Base-by-base conservation (phyloP, 2,329 filamentous ascomycete genomes). In the Exophiala alcalophila region DNA sequence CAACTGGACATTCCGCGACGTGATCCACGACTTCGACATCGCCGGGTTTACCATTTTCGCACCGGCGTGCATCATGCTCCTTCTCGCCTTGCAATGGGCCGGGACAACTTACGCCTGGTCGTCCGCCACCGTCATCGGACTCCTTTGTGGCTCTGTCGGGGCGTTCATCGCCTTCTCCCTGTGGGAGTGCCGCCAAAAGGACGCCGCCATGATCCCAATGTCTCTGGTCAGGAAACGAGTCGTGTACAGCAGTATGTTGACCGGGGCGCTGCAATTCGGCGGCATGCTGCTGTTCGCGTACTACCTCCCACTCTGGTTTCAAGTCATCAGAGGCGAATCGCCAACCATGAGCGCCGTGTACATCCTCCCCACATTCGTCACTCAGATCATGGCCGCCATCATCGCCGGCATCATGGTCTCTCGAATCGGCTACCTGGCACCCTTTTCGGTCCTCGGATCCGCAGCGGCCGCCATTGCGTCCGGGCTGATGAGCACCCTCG, bases 221-320 rank as follows among this genome's bases (percentile, higher is more conserved):
- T 33, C 52, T 3, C 46, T 57, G 5, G 18, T 57, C 9, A 29
- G 40, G 9, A 34, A 35, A 11, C 31, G 44, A 10, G 40, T 48
- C 11, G 45, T 55, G 14, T 47, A 32, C 27, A 42, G 29, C 38
- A 34, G 44, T 24, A 39, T 40, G 36, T 6, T 48, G n/a, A 47
- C 30, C 19, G 16, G 55, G 5, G 57, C 68, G 43, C 57, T 64
- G 12, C 61, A 65, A 24, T 53, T 67, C 31, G 43, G 46, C 7
- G 37, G 35, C 9, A 14, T 48, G 9, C 15, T 52, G 18, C 30
- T 45, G 5, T 38, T 33, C 2, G 49, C 64, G 5, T 68, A 64
- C 41, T 67, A 64, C 35, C 39, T 70, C 1, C 67, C 68, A 0
- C 58, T 71, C 19, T 72, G 64, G 59, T 71, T 72, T 50, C 69